Evolutionary conservation across 768 basidiomycete genomes (phyloP), one percentile per base, ranked within the genome.

Genomic region (Naganishia kalamii): DNA sequence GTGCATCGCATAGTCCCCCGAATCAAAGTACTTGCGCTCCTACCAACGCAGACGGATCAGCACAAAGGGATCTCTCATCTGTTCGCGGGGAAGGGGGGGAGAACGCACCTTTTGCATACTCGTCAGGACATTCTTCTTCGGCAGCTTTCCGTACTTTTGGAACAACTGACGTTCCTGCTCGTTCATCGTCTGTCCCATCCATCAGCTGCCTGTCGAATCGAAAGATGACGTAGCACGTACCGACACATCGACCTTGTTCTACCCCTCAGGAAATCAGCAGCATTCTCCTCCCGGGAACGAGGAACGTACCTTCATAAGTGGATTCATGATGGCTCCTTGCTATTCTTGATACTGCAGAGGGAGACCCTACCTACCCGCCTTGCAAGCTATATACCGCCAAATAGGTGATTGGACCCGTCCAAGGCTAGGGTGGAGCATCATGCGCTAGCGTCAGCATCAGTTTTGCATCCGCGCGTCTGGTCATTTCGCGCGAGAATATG

Each of bases 21-120:
- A 98, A 80, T 98, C 96, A 78, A 99, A 99, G 81, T 92, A 99
- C 80, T 98, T 98, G 74, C 96, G 89, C 75, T 99, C 94, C 93
- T 97, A 64, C 13, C 25, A 3, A 21, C 3, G 44, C 25, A 41
- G 32, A 29, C 1, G 37, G 32, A n/a, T 23, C 21, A 3, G 8
- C 11, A 46, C 64, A 37, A 27, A n/a, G 21, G 25, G 23, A 19
- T 4, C 30, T n/a, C n/a, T n/a, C n/a, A n/a, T n/a, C n/a, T n/a
- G n/a, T n/a, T n/a, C 23, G 43, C 23, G 32, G n/a, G 19, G 21
- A 51, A 49, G 60, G 35, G 21, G 29, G 30, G n/a, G 29, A 23
- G 33, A 50, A 74, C 82, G 54, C 48, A 90, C 93, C 86, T 91
- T 94, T 80, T 92, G 90, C 88, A 96, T 92, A 82, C 92, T 92